These are phyloP conservation scores for Lentinula lateritia DNA, from an alignment of 768 basidiomycete species.

Conservation along the genomic window DNA sequence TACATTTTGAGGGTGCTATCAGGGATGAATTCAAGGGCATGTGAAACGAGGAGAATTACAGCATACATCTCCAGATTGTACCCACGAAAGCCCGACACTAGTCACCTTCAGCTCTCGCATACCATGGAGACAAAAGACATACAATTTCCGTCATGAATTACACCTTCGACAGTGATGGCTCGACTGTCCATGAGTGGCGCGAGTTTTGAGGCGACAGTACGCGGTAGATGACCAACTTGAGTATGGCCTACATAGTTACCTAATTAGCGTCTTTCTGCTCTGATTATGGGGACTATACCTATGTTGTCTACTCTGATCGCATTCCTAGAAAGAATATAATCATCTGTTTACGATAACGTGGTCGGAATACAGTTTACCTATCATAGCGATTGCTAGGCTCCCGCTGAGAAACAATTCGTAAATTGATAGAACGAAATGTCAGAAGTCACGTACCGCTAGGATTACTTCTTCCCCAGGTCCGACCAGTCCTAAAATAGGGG, in stretches of 20 bases:
- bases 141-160: conserved; percentile 64
- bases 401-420: conserved; percentile 21
- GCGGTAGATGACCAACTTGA: conserved; percentile 82
- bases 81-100: conserved; percentile 34
- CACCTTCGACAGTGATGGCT: conserved; percentile 67
- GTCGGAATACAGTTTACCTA: conserved; percentile 31
- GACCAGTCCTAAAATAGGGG: conserved; percentile 54
- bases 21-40: background rate
- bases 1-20: conserved; percentile 66
- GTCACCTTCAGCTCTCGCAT: conserved; percentile 3
- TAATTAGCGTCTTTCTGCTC: background rate
- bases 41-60: background rate
- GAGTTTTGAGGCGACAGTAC: conserved; percentile 49
- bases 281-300: conserved; percentile 13
- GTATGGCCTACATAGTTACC: conserved; percentile 17
- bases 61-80: conserved; percentile 64
- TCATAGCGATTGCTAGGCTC: conserved; percentile 70
- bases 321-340: conserved; percentile 38
- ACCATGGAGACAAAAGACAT: background rate
- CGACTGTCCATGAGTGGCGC: conserved; percentile 67
- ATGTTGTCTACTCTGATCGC: conserved; percentile 84
- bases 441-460: conserved; percentile 24
- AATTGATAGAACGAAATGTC: background rate
- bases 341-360: background rate
- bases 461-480: conserved; percentile 74